These are phyloP conservation scores for Penicillium sumatraense DNA, from an alignment of 2,329 filamentous ascomycete genomes.

Conservation along the genomic window DNA sequence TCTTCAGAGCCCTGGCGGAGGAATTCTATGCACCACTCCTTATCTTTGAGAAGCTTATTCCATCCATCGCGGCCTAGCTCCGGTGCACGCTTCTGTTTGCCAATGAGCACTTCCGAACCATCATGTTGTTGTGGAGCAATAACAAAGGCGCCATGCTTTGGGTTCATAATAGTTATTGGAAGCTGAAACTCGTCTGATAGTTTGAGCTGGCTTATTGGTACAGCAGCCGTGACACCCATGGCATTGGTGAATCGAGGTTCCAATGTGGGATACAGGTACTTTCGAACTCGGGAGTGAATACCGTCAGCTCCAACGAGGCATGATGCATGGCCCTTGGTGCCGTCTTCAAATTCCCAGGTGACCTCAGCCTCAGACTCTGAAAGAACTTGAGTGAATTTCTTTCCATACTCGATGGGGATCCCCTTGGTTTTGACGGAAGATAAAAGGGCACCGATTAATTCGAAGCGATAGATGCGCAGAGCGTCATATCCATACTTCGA, in stretches of 20 bases:
- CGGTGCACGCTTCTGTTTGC: conserved; percentile 47
- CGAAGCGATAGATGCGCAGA: conserved; percentile 59
- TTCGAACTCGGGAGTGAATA: conserved; percentile 62
- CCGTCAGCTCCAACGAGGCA: conserved; percentile 64
- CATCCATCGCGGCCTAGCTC: conserved; percentile 50
- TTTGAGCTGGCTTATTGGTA: conserved; percentile 45
- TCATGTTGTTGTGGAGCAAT: conserved; percentile 55
- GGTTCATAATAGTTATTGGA: conserved; percentile 51
- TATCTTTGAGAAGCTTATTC: conserved; percentile 47
- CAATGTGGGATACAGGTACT: conserved; percentile 55
- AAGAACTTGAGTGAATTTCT: conserved; percentile 53
- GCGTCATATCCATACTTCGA: conserved; percentile 58
- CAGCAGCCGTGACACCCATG: conserved; percentile 44
- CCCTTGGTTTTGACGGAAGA: conserved; percentile 39
- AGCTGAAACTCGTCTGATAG: conserved; percentile 42
- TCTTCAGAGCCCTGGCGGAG: conserved; percentile 39
- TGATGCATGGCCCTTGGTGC: conserved; percentile 42
- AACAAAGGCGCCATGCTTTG: conserved; percentile 53
- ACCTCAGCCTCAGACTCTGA: conserved; percentile 48
- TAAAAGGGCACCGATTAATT: conserved; percentile 57
- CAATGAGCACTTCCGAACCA: conserved; percentile 56
- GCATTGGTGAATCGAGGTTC: conserved; percentile 57
- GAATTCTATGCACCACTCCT: conserved; percentile 43
- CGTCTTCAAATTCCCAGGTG: conserved; percentile 55
- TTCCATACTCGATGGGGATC: conserved; percentile 53